Evolutionary conservation across 768 basidiomycete species (phyloP), one percentile per base, ranked within the genome.

Genomic region (Kockovaella imperatae): DNA sequence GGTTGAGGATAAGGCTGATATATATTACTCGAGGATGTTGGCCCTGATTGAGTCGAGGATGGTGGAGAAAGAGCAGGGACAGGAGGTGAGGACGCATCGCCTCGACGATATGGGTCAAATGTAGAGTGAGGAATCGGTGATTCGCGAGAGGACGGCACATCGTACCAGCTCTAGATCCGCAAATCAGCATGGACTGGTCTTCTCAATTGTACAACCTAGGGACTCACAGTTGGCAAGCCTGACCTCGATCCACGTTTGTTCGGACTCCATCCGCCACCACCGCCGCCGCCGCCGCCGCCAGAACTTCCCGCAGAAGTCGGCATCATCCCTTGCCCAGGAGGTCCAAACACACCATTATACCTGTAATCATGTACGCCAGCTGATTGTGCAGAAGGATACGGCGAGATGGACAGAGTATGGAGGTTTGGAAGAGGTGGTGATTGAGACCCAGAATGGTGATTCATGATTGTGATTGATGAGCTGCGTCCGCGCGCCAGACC

Each of bases 341-440:
- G 64, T 35, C 61, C 64, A 46, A 66, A 66, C 3, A 66, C 64
- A 17, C 64, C 64, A 47, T 58, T 59, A 36, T 58, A 66, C 35
- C 56, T 28, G 47, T 60, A 66, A 25, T 56, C 52, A 15, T 38
- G 44, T 8, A 29, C n/a, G 10, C 40, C 40, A 8, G 18, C 8
- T 20, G 8, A 8, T 21, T 32, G 40, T 6, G 23, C 29, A n/a
- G n/a, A n/a, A 3, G 48, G 35, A 45, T 58, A 54, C 1, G 60
- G 52, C 8, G 64, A 66, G 45, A 66, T 60, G 28, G 54, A 54
- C 17, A 66, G 41, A n/a, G 53, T 45, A 30, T 66, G 64, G 4
- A 66, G 41, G 30, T 54, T 62, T 8, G 64, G 64, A 13, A 66
- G 35, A 25, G 64, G 64, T 7, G 64, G 64, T 15, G 64, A 66